Conservation (phyloP, 345 rosid species). For the Atalantia buxifolia region DNA sequence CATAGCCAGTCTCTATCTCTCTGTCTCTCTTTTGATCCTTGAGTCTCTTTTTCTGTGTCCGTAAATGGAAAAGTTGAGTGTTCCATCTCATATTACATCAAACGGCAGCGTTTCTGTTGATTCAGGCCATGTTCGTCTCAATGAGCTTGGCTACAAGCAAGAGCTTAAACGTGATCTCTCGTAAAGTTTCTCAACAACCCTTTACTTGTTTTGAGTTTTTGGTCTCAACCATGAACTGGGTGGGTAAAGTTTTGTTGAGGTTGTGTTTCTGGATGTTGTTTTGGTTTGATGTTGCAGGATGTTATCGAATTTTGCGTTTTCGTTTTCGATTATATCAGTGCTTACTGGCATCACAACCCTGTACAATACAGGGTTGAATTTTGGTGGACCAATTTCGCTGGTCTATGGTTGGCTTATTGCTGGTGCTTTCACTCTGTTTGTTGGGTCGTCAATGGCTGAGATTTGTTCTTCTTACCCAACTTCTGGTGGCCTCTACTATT, state of each 20-base stretch:
- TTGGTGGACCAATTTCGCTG: conserved; percentile 77
- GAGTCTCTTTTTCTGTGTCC: background rate
- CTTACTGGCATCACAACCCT: conserved; percentile 93
- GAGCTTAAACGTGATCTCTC: conserved; percentile 96
- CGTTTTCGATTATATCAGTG: conserved; percentile 88
- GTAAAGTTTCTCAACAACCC: conserved; percentile 35
- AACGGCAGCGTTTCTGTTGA: conserved; percentile 33
- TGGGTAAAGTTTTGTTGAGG: background rate
- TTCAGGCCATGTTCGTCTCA: conserved; percentile 71
- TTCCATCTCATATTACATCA: conserved; percentile 23
- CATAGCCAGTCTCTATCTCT: background rate
- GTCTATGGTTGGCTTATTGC: conserved; percentile 91
- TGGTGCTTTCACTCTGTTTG: conserved; percentile 79
- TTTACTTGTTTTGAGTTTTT: background rate
- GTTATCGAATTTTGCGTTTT: conserved; percentile 89
- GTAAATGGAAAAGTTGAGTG: conserved; percentile 22
- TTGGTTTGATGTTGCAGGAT: conserved; percentile 49
- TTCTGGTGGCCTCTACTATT: conserved; percentile 94
- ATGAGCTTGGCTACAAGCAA: conserved; percentile 94
- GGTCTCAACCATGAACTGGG: background rate
- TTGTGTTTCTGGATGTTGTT: conserved; percentile 2
- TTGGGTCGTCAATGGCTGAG: conserved; percentile 90
- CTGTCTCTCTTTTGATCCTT: background rate
- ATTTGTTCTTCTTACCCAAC: conserved; percentile 96
- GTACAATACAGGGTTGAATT: conserved; percentile 70